These are phyloP conservation scores for Debaryomyces maramus DNA, from an alignment of 805 yeast species.

Conservation along the genomic window DNA sequence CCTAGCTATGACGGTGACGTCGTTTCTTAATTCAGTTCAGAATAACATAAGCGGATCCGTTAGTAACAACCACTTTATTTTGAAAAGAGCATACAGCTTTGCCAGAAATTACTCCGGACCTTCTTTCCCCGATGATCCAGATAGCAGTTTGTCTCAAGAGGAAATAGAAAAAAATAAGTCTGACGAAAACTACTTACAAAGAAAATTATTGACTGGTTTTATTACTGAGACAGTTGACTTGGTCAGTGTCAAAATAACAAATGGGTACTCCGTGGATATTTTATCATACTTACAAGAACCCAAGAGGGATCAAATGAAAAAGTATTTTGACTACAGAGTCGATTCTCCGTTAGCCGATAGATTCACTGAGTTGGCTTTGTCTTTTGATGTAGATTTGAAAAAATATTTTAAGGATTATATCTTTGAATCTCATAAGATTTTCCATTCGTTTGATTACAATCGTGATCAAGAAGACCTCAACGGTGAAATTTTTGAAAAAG, in stretches of 20 bases:
- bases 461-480: slow-evolving; percentile 25
- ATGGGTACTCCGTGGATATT: slow-evolving; percentile 26
- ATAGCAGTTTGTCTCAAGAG: slow-evolving; percentile 30
- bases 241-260: slow-evolving; percentile 16
- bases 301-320: slow-evolving; percentile 4
- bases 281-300: slow-evolving; percentile 21
- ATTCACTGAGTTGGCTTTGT: slow-evolving; percentile 45
- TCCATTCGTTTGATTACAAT: slow-evolving; percentile 28
- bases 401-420: slow-evolving; percentile 36
- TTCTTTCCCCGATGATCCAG: slow-evolving; percentile 47
- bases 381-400: slow-evolving; percentile 67
- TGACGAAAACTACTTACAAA: slow-evolving; percentile 63
- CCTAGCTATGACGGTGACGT: slow-evolving; percentile 63
- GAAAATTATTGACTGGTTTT: slow-evolving; percentile 63
- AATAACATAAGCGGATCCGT: slow-evolving; percentile 26
- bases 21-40: slow-evolving; percentile 54
- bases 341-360: slow-evolving; percentile 25
- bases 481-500: slow-evolving; percentile 40
- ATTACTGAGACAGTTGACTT: slow-evolving; percentile 53
- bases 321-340: slow-evolving; percentile 5
- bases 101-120: slow-evolving; percentile 47
- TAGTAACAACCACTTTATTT: slow-evolving; percentile 38
- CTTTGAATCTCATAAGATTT: slow-evolving; percentile 41
- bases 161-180: slow-evolving; percentile 42
- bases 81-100: slow-evolving; percentile 65